Base-by-base conservation (phyloP, 1,284 basidiomycete species). In the Pseudozyma tsukubaensis region DNA sequence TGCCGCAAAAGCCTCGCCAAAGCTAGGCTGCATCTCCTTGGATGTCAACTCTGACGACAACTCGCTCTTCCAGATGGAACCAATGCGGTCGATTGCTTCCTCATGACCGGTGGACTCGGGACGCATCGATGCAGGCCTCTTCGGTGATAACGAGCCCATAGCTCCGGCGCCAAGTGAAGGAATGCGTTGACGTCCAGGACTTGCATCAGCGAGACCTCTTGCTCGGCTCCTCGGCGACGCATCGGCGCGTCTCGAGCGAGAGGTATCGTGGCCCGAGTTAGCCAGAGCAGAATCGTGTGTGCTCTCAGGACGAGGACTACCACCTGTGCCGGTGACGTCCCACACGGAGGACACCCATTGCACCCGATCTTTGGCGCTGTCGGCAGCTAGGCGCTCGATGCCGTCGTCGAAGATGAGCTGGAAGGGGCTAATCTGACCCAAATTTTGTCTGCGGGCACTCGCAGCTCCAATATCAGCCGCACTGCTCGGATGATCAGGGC, bases 381-480 rank as follows among this genome's bases (percentile, higher is more conserved):
- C 72, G 19, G 77, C 74, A 19, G 78, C 80, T 3, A 82, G 51
- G 3, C 80, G 47, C 67, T 82, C 80, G 0, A 82, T 72, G n/a
- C 80, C 80, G 44, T 82, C 80, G 34, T 80, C 77, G 57, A 82
- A 82, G 44, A 80, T 73, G n/a, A 82, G 60, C 61, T 82, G 79
- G 55, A 78, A 82, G 10, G 80, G 75, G 48, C 37, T 75, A 61
- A 80, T 67, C 40, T 57, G 52, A 32, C 37, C 57, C 35, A 82
- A 54, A 5, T 70, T 72, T 36, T 80, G 78, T 29, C 58, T 62
- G 4, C 72, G 57, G 3, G 80, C 77, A 16, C 43, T 44, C 1
- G 54, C 60, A 13, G 79, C 78, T 5, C 78, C 79, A 9, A 77
- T 34, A 44, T 81, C 79, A 10, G 59, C 50, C 6, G 21, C 40